phyloP scores from a whole-genome alignment of 352 stramenopile species.

The Blastocystis sp. region DNA sequence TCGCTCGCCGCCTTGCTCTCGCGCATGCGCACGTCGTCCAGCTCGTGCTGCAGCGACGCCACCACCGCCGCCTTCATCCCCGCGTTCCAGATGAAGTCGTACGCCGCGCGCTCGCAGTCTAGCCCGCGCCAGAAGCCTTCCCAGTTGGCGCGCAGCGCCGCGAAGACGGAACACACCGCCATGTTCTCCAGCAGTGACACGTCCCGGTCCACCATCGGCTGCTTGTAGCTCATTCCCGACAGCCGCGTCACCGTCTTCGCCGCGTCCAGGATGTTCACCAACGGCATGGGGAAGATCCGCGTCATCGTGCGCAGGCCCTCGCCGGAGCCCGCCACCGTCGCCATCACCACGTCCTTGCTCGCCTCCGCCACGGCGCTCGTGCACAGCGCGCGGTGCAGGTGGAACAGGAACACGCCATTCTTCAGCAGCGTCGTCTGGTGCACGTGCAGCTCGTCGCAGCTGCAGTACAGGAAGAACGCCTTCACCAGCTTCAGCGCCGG shows the following conservation, averaged over 20 bases:
- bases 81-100: slow-evolving; percentile 31
- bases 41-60: neutral
- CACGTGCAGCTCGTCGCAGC: neutral
- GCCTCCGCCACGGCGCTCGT: too few species aligned
- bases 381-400: slow-evolving; percentile 3
- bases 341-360: slow-evolving; percentile 30
- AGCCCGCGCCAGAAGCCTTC: slow-evolving; percentile 10
- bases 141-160: neutral
- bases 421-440: neutral
- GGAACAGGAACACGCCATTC: slow-evolving; percentile 23
- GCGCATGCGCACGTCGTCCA: neutral
- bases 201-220: neutral
- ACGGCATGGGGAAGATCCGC: slow-evolving; percentile 15
- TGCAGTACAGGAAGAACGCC: neutral
- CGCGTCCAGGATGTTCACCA: neutral
- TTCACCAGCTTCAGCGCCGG: neutral
- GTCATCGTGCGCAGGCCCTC: neutral
- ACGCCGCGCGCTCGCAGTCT: neutral
- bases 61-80: neutral
- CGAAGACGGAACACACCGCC: slow-evolving; percentile 6
- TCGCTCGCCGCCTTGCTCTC: too few species aligned
- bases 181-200: neutral
- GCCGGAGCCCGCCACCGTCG: neutral
- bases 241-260: neutral
- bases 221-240: neutral